Base-by-base conservation (phyloP, 2,329 filamentous ascomycete genomes). In the Aureobasidium pullulans region DNA sequence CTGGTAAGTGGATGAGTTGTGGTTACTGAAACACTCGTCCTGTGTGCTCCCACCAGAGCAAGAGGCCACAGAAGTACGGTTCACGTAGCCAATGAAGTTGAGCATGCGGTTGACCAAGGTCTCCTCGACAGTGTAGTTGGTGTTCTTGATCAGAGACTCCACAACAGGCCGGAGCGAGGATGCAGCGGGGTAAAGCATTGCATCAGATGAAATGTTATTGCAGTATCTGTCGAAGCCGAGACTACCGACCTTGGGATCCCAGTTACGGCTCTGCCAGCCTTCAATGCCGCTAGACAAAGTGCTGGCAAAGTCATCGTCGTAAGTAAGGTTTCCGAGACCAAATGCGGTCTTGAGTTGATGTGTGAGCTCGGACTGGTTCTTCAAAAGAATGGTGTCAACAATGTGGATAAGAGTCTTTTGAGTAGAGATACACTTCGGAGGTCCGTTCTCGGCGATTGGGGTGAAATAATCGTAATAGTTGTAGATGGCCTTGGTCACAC, bases 401-500 rank as follows among this genome's bases (percentile, higher is more conserved):
- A 85, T 75, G 60, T 84, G 75, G 23, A 78, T 79, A 43, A 85
- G 71, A 34, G 82, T 84, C 67, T 88, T 84, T 0, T 84, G 86
- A 1, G 80, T 79, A 1, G 76, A 73, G 37, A 91, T 80, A 68
- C 90, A 94, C 34, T 82, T 80, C 0, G 78, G 74, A 10, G 84
- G 82, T 8, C 74, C 84, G 60, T 80, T 81, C 16, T 79, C 69
- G 11, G 81, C 76, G 59, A 84, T 77, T 0, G 84, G 80, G 66
- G 84, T 81, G 63, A 77, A 85, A 66, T 86, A 86, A 61, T 81
- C 72, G 66, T 88, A 93, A 72, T 86, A 93, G 65, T 94, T 88
- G 64, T 84, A 84, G 59, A 94, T 87, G 3, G 89, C 89, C 61
- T 83, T 82, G 0, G 88, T 89, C 0, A 94, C 89, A 0, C 88